A percentile compares a stretch with the other conserved stretches of the same genome.
Evolutionary conservation across 2,329 filamentous ascomycete species (phyloP).

Genomic region (Pseudogymnoascus sp.): DNA sequence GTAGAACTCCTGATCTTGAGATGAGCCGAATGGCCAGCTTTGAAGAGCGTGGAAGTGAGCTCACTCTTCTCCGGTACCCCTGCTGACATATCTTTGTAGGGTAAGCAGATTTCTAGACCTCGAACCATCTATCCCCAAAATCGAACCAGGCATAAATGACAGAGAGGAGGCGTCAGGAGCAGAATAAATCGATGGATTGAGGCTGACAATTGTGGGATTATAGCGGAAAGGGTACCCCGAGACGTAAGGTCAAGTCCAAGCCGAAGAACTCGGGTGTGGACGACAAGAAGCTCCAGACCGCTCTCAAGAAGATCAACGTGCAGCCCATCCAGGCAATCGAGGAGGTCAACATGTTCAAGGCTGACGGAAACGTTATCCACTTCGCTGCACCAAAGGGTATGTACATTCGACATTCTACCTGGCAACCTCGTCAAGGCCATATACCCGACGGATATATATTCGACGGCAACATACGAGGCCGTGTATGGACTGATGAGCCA

Average conservation of each 20-base stretch:
- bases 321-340: conserved; percentile 99
- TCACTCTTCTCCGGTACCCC: background rate
- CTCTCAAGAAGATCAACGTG: conserved; percentile 98
- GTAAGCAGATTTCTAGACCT: conserved; percentile 7
- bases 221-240: conserved; percentile 92
- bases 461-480: background rate
- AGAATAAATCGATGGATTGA: conserved; percentile 14
- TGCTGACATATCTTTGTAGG: conserved; percentile 10
- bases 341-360: conserved; percentile 99
- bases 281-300: conserved; percentile 98
- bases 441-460: background rate
- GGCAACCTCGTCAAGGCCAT: background rate
- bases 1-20: conserved; percentile 8
- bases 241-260: conserved; percentile 97
- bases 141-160: background rate
- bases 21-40: conserved; percentile 3
- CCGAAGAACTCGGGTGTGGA: conserved; percentile 88
- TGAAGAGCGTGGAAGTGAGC: background rate
- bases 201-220: conserved; percentile 22
- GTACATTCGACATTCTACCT: background rate
- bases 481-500: background rate
- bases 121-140: background rate
- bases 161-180: background rate
- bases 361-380: conserved; percentile 99
- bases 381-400: conserved; percentile 95